Evolutionary conservation across 352 stramenopile genomes (phyloP).

Genomic region (Globisporangium splendens): DNA sequence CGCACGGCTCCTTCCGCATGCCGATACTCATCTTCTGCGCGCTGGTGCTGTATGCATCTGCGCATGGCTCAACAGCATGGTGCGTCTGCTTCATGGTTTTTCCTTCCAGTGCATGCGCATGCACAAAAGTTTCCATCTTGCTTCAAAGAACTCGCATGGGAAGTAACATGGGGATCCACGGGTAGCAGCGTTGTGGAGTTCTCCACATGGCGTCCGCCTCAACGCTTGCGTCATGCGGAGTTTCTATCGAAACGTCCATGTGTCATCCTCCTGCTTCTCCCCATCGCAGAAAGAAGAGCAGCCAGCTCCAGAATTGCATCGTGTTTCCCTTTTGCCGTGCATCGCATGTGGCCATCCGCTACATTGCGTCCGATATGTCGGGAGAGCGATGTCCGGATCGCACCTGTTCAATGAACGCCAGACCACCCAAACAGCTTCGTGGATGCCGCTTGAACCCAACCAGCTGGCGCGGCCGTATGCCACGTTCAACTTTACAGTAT

Average conservation of each 20-base stretch:
- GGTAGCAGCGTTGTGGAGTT: too few relatives aligned
- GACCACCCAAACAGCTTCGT: background rate
- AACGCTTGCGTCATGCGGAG: background rate
- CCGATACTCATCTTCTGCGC: too few relatives aligned
- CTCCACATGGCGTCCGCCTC: background rate
- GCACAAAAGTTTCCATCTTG: background rate
- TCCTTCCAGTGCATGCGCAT: background rate
- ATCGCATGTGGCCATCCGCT: background rate
- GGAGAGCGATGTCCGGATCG: constrained; percentile 5
- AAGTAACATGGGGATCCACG: background rate
- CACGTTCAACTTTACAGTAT: constrained; percentile 4
- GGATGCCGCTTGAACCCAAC: constrained; percentile 6
- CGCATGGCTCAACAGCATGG: too few relatives aligned
- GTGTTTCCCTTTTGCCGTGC: background rate
- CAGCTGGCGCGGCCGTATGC: constrained; percentile 8
- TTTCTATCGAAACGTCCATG: too few relatives aligned
- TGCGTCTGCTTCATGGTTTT: background rate
- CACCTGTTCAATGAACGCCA: constrained; percentile 12
- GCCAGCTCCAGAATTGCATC: too few relatives aligned
- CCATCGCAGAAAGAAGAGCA: too few relatives aligned
- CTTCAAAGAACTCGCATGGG: background rate
- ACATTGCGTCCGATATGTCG: background rate
- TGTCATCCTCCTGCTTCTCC: too few relatives aligned
- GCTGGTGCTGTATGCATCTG: too few relatives aligned
- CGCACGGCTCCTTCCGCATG: too few relatives aligned